Evolutionary conservation across 805 yeast genomes (phyloP).

Genomic region (Priceomyces castillae): DNA sequence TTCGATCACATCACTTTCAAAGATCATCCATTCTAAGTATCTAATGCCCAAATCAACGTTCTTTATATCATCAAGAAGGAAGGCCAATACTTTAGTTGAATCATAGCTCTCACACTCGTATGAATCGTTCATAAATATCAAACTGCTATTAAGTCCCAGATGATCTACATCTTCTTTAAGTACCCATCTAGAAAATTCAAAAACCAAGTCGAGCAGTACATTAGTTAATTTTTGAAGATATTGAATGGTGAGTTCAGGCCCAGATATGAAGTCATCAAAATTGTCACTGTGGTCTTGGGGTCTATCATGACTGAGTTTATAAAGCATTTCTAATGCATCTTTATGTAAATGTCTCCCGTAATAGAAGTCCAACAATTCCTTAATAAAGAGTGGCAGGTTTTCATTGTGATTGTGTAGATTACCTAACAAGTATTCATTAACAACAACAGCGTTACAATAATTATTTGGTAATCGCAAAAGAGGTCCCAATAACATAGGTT

Average conservation of each 20-base stretch:
- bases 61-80: slow-evolving; percentile 31
- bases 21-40: slow-evolving; percentile 47
- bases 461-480: slow-evolving; percentile 71
- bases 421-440: slow-evolving; percentile 49
- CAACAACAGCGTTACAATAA: slow-evolving; percentile 64
- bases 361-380: slow-evolving; percentile 77
- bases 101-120: slow-evolving; percentile 59
- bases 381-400: slow-evolving; percentile 40
- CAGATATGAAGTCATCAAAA: slow-evolving; percentile 27
- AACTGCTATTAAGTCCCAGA: slow-evolving; percentile 35
- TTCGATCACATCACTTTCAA: slow-evolving; percentile 33
- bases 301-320: slow-evolving; percentile 23
- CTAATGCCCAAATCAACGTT: slow-evolving; percentile 23
- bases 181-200: slow-evolving; percentile 56
- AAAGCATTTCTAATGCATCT: slow-evolving; percentile 63
- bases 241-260: slow-evolving; percentile 47
- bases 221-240: slow-evolving; percentile 57
- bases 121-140: slow-evolving; percentile 65
- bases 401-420: slow-evolving; percentile 25
- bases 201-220: slow-evolving; percentile 50
- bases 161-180: slow-evolving; percentile 27
- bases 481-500: slow-evolving; percentile 77
- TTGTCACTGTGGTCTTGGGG: slow-evolving; percentile 15
- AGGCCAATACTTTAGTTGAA: slow-evolving; percentile 51
- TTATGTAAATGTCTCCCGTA: slow-evolving; percentile 59